These are phyloP conservation scores for Hawksworthiomyces lignivorus DNA, from an alignment of 2,329 filamentous ascomycete genomes.

Conservation along the genomic window DNA sequence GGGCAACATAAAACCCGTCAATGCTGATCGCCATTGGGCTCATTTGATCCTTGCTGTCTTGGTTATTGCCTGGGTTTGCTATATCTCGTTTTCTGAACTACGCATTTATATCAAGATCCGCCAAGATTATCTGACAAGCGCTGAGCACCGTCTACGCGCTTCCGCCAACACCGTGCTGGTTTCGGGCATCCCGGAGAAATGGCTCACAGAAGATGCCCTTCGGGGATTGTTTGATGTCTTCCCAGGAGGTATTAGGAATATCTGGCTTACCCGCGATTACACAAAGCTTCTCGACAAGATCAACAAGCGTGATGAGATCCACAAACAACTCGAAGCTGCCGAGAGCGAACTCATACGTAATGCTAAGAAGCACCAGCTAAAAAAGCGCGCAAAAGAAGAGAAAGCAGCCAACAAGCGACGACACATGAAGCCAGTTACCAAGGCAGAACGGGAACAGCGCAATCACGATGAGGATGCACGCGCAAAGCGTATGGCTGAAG, in stretches of 20 bases:
- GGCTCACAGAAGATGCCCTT: constrained; percentile 77
- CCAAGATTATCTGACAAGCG: constrained; percentile 89
- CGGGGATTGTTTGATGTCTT: constrained; percentile 89
- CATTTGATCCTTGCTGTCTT: constrained; percentile 73
- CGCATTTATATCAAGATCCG: constrained; percentile 84
- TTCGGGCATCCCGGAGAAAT: constrained; percentile 81
- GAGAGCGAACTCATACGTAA: constrained; percentile 76
- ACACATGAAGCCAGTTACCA: constrained; percentile 41
- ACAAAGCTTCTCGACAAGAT: constrained; percentile 80
- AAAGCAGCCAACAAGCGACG: constrained; percentile 53
- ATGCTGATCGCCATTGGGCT: constrained; percentile 70
- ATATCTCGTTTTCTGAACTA: constrained; percentile 79
- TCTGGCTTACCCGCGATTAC: constrained; percentile 92
- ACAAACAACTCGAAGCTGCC: constrained; percentile 65
- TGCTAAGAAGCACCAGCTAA: constrained; percentile 72
- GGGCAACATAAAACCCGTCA: constrained; percentile 66
- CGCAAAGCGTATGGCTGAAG: constrained; percentile 43
- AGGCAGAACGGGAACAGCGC: constrained; percentile 40
- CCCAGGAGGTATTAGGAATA: constrained; percentile 86
- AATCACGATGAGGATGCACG: constrained; percentile 41
- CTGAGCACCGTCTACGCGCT: constrained; percentile 85
- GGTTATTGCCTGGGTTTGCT: constrained; percentile 77
- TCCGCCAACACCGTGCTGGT: constrained; percentile 95
- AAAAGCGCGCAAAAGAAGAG: constrained; percentile 55
- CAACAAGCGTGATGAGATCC: constrained; percentile 62